Percentiles rank a stretch among this genome's conserved stretches.
phyloP scores from a whole-genome alignment of 2,329 filamentous ascomycete genomes.

The Rosellinia necatrix region DNA sequence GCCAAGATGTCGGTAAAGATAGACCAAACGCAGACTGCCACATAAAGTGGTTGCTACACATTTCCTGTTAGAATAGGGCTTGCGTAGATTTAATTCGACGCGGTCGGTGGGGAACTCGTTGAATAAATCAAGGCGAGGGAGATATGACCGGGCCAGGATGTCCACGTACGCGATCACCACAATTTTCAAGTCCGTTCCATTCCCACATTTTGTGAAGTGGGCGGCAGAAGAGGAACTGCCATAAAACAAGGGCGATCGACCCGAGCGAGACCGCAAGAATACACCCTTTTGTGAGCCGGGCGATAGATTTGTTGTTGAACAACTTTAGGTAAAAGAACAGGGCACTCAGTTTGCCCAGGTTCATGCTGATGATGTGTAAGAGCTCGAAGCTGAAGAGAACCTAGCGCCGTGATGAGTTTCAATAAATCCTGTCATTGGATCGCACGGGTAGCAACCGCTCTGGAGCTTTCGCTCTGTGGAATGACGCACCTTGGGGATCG shows the following conservation, averaged over 20 bases:
- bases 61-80: not conserved
- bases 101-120: not conserved
- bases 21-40: constrained; percentile 28
- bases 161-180: constrained; percentile 30
- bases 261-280: constrained; percentile 20
- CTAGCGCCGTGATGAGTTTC: constrained; percentile 10
- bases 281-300: constrained; percentile 20
- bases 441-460: not conserved
- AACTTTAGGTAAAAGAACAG: constrained; percentile 29
- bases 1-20: constrained; percentile 29
- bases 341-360: constrained; percentile 31
- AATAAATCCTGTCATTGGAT: not conserved
- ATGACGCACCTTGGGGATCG: constrained; percentile 28
- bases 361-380: constrained; percentile 28
- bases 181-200: constrained; percentile 29
- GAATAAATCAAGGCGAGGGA: not conserved
- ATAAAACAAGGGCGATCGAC: constrained; percentile 25
- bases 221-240: constrained; percentile 31
- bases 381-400: constrained; percentile 31
- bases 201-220: constrained; percentile 29
- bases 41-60: constrained; percentile 23
- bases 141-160: not conserved
- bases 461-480: not conserved
- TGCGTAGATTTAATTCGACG: not conserved
- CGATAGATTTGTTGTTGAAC: constrained; percentile 22